Percentiles rank a stretch among this genome's conserved stretches.
Conservation (phyloP, 345 rosid genomes). For the Citrus maxima region DNA sequence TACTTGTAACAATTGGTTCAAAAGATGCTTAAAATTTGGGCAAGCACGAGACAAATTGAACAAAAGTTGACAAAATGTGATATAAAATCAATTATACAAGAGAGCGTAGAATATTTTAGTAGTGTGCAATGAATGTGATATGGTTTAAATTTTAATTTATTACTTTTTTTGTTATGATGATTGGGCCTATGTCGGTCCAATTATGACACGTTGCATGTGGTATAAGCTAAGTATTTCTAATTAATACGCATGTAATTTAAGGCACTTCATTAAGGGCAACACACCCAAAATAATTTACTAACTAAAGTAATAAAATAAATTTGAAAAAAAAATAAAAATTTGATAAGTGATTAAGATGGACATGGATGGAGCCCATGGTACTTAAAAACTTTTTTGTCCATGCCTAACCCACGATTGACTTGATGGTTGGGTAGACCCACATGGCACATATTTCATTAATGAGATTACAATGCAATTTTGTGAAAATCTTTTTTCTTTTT, state of each 20-base stretch:
- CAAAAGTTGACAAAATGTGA: not conserved
- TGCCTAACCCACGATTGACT: not conserved
- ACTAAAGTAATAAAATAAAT: not conserved
- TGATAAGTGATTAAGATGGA: not conserved
- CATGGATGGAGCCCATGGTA: not conserved
- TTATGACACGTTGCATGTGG: not conserved
- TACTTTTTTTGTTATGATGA: not conserved
- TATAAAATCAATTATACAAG: not conserved
- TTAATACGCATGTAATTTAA: not conserved
- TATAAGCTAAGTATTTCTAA: not conserved
- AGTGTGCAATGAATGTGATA: not conserved
- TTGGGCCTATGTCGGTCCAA: slow-evolving; percentile 20
- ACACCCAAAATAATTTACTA: not conserved
- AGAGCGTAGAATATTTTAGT: not conserved
- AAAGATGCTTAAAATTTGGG: not conserved
- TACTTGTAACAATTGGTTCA: not conserved
- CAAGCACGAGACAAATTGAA: not conserved
- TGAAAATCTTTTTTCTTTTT: too few relatives aligned
- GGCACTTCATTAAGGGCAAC: not conserved
- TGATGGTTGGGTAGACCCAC: not conserved
- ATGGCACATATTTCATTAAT: not conserved
- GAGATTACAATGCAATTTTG: not conserved
- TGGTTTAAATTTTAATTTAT: not conserved
- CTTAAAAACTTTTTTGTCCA: not conserved
- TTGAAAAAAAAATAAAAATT: not conserved